phyloP scores from a whole-genome alignment of 2,329 filamentous ascomycete species.

The Plenodomus lindquistii region DNA sequence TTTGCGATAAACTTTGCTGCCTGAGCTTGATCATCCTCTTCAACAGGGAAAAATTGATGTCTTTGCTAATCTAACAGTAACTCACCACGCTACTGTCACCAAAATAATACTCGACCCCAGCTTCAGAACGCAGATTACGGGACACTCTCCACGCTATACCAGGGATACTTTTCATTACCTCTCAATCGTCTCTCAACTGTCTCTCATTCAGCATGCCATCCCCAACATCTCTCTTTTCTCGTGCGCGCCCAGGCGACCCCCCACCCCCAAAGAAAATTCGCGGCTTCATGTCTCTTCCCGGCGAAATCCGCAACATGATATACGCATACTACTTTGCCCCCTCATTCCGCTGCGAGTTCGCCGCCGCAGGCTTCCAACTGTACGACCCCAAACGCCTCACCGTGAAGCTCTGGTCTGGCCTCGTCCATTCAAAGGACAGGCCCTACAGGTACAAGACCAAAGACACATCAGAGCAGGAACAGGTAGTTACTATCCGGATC shows the following conservation, averaged over 20 bases:
- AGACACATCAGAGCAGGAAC: background rate
- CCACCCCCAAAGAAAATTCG: conserved; percentile 14
- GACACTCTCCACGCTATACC: no score
- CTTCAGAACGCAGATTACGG: no score
- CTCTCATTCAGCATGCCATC: conserved; percentile 11
- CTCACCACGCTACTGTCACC: background rate
- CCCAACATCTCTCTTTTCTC: conserved; percentile 16
- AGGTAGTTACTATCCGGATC: conserved; percentile 16
- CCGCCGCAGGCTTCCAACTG: conserved; percentile 15
- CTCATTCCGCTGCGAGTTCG: conserved; percentile 33
- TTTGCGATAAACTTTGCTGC: background rate
- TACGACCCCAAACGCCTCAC: conserved; percentile 2
- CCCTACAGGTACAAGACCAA: background rate
- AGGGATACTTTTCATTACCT: no score
- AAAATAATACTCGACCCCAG: no score
- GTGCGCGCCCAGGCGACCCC: conserved; percentile 5
- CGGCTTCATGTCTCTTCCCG: conserved; percentile 48
- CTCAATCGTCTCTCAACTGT: background rate
- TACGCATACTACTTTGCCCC: conserved; percentile 46
- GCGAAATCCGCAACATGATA: conserved; percentile 56
- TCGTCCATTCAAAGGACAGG: background rate
- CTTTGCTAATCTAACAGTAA: conserved; percentile 3
- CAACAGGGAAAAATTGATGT: background rate
- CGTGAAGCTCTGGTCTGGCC: conserved; percentile 18
- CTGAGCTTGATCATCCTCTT: background rate